Conservation (phyloP, 1,284 basidiomycete genomes). For the Amylostereum areolatum region DNA sequence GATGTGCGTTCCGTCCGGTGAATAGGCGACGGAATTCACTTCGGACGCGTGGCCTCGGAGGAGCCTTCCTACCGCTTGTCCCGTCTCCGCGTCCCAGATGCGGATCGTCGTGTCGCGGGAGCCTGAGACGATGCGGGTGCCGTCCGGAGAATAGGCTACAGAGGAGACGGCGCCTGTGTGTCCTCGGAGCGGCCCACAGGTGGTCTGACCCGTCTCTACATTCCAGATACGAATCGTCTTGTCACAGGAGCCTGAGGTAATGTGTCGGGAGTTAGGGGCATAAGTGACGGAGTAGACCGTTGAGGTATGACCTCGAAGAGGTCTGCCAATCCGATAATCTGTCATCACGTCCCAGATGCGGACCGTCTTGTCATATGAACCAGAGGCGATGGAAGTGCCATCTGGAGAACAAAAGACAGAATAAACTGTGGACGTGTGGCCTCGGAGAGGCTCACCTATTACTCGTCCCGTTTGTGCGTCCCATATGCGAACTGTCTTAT, state of each 20-base stretch:
- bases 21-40: neutral
- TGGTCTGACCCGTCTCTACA: neutral
- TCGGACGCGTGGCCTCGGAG: neutral
- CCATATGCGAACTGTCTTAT: constrained; percentile 6
- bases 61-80: neutral
- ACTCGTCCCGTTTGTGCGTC: neutral
- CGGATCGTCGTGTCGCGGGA: neutral
- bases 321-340: neutral
- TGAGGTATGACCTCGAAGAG: neutral
- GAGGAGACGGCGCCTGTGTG: neutral
- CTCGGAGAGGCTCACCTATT: neutral
- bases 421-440: constrained; percentile 4
- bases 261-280: neutral
- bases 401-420: constrained; percentile 12
- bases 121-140: neutral
- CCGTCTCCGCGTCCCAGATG: neutral
- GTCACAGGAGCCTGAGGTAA: neutral
- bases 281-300: neutral
- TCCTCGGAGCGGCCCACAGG: neutral
- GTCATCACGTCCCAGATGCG: constrained; percentile 9
- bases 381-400: constrained; percentile 11
- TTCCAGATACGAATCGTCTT: neutral
- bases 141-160: neutral
- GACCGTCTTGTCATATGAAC: constrained; percentile 8
- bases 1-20: neutral